Percentiles rank a stretch among this genome's conserved stretches.
Conservation (phyloP, 1,284 basidiomycete genomes). For the Mycena citricolor region DNA sequence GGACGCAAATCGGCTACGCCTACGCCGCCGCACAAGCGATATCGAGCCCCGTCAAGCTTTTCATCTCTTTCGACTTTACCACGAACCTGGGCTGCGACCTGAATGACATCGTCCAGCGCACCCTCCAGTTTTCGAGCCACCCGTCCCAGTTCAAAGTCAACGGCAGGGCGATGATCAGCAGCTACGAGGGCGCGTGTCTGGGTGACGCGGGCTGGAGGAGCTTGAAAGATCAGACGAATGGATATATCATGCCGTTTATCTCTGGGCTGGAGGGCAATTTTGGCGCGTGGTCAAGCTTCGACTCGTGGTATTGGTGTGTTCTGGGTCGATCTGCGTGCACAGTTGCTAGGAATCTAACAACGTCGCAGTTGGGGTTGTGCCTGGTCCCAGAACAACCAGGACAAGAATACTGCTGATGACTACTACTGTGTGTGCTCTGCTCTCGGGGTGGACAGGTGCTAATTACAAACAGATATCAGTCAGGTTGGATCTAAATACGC, state of each 20-base stretch:
- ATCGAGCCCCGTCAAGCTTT: slow-evolving; percentile 46
- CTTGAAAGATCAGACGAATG: slow-evolving; percentile 36
- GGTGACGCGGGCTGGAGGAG: slow-evolving; percentile 39
- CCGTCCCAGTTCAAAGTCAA: slow-evolving; percentile 45
- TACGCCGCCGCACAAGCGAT: slow-evolving; percentile 23
- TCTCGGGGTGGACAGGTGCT: too few species aligned
- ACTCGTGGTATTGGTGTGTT: slow-evolving; percentile 47
- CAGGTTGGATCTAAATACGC: slow-evolving; percentile 18
- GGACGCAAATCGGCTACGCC: slow-evolving; percentile 47
- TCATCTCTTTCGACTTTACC: slow-evolving; percentile 60
- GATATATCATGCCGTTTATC: slow-evolving; percentile 48
- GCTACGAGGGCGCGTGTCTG: slow-evolving; percentile 53
- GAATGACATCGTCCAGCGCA: slow-evolving; percentile 24
- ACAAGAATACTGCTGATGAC: slow-evolving; percentile 38
- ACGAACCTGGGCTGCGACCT: slow-evolving; percentile 26
- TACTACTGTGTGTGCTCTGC: slow-evolving; percentile 37
- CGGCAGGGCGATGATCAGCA: slow-evolving; percentile 47
- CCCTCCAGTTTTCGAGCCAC: slow-evolving; percentile 24
- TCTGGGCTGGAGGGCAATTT: slow-evolving; percentile 40
- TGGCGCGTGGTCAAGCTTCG: slow-evolving; percentile 34
- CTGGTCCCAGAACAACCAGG: slow-evolving; percentile 41
- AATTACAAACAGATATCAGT: too few species aligned
- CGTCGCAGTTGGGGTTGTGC: slow-evolving; percentile 44
- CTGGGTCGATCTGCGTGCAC: background rate
- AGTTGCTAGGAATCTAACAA: slow-evolving; percentile 18